Base-by-base conservation (phyloP, 2,329 filamentous ascomycete genomes). In the Apiospora hydei region DNA sequence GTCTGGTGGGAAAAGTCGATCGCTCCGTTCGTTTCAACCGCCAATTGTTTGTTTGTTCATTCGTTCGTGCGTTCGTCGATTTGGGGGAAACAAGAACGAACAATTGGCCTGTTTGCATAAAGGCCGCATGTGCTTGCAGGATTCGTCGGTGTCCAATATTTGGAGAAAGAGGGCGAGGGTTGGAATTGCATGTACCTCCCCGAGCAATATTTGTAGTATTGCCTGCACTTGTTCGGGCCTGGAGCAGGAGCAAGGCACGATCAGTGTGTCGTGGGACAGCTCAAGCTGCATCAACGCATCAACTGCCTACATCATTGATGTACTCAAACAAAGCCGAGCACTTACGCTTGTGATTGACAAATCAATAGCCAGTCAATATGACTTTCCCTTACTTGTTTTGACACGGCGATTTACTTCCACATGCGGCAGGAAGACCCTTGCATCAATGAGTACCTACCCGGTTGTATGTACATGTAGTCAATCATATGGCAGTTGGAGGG, bases 161-260 rank as follows among this genome's bases (percentile, higher is more conserved):
- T 64, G 34, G 57, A 41, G 57, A 64, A 64, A n/a, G 57, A 64
- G 34, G 18, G 34, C n/a, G 18, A 38, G 16, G 34, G 30, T 61
- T 38, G 18, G 8, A n/a, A n/a, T 61, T 38, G 53, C 53, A 38
- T 61, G 53, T 61, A 38, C 53, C 18, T 61, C 53, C 30, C n/a
- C 6, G 57, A 34, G 18, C 57, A 64, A 24, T 64, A 64, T 64
- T 64, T 64, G 57, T 64, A 64, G 57, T 49, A 7, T n/a, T 49
- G 8, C 3, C 21, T 24, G 57, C 34, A 18, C n/a, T 18, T 38
- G 30, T n/a, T 10, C 57, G 13, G 57, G 30, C 30, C 57, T 7
- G 53, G 53, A 61, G 30, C 18, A 57, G 18, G 30, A 61, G 53
- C 30, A 61, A 61, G 53, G 53, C 21, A 61, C 53, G 53, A 61